These are phyloP conservation scores for Grigorovia jiainica DNA, from an alignment of 805 yeast genomes.

Conservation along the genomic window DNA sequence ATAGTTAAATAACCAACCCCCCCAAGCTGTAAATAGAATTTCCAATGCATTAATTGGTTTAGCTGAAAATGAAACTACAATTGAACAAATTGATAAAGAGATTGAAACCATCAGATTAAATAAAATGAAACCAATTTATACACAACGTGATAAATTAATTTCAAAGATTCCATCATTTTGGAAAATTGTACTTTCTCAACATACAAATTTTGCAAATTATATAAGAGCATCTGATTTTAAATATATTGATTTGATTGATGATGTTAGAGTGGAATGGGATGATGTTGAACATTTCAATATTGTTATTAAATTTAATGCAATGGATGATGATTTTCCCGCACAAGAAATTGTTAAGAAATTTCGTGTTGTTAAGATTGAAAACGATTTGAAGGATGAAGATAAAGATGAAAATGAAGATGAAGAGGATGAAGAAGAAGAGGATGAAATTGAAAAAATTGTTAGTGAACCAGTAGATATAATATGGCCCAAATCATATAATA, in stretches of 20 bases:
- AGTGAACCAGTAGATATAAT: constrained; percentile 46
- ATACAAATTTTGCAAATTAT: constrained; percentile 77
- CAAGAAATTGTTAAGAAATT: constrained; percentile 58
- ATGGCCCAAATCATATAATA: constrained; percentile 63
- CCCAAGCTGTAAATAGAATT: no score
- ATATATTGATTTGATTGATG: constrained; percentile 56
- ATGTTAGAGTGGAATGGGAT: constrained; percentile 50
- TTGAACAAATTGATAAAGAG: constrained; percentile 51
- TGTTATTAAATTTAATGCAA: constrained; percentile 45
- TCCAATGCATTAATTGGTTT: constrained; percentile 27
- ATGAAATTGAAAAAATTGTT: constrained; percentile 45
- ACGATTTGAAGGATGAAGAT: constrained; percentile 11
- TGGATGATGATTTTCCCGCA: constrained; percentile 39
- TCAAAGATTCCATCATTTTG: constrained; percentile 64
- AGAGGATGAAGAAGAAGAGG: constrained; percentile 34
- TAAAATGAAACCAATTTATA: constrained; percentile 49
- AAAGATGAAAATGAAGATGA: constrained; percentile 7
- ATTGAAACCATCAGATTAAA: constrained; percentile 44
- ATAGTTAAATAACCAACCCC: no score
- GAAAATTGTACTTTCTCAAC: constrained; percentile 77
- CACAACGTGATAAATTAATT: constrained; percentile 44
- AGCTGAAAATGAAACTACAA: constrained; percentile 48
- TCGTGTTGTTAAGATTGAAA: constrained; percentile 28
- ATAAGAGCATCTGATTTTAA: constrained; percentile 68
- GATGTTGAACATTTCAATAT: constrained; percentile 45